phyloP scores from a whole-genome alignment of 495 filamentous ascomycete genomes.

The Penicillium maclennaniae region DNA sequence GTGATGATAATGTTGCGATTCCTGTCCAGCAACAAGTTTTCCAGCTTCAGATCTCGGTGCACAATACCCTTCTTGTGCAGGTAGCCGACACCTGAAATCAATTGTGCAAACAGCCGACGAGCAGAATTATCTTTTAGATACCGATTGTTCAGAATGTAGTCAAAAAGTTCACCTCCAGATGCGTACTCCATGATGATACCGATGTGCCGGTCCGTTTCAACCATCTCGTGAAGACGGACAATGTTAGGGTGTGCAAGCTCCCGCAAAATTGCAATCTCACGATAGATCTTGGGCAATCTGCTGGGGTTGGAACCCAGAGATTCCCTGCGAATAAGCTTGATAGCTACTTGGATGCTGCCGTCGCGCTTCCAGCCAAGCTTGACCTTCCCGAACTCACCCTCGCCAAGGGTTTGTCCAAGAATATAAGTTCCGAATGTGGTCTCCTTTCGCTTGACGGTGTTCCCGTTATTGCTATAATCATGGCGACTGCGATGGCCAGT shows the following conservation, averaged over 20 bases:
- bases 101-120: constrained; percentile 87
- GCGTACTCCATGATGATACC: constrained; percentile 98
- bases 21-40: constrained; percentile 92
- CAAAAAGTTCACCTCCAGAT: constrained; percentile 95
- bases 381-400: constrained; percentile 98
- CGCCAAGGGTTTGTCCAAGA: constrained; percentile 92
- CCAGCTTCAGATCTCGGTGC: constrained; percentile 93
- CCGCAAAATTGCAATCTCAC: constrained; percentile 86
- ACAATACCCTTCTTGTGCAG: constrained; percentile 99
- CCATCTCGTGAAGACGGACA: constrained; percentile 96
- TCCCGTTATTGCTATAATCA: constrained; percentile 57
- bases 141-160: constrained; percentile 94
- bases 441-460: constrained; percentile 59
- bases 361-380: constrained; percentile 99
- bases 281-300: constrained; percentile 91
- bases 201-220: constrained; percentile 92
- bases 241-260: constrained; percentile 93
- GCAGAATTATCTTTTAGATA: constrained; percentile 93
- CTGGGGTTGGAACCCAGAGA: constrained; percentile 79
- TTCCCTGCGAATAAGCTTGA: constrained; percentile 95
- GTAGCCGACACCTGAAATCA: constrained; percentile 96
- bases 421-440: constrained; percentile 93
- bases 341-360: constrained; percentile 89
- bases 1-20: constrained; percentile 99
- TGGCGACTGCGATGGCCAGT: constrained; percentile 68